phyloP scores from a whole-genome alignment of 2,329 filamentous ascomycete species.

The Coniosporium uncinatum region DNA sequence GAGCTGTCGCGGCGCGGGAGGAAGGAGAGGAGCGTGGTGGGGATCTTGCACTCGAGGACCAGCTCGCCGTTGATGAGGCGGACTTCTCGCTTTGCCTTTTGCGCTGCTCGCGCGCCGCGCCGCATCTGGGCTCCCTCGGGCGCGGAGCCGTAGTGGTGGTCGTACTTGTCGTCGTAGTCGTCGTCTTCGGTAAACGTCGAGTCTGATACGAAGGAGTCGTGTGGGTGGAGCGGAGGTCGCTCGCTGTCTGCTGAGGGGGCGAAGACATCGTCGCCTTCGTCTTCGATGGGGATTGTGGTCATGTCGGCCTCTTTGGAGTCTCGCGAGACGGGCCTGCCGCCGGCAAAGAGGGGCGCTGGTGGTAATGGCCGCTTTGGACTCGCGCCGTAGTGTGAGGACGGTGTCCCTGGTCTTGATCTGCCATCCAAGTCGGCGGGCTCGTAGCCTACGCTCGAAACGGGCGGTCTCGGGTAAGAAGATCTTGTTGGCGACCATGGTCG shows the following conservation, averaged over 20 bases:
- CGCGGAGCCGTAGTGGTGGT: constrained; percentile 77
- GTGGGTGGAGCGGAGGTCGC: constrained; percentile 53
- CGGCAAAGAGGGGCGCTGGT: constrained; percentile 78
- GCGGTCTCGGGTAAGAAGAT: constrained; percentile 55
- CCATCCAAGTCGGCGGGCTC: constrained; percentile 89
- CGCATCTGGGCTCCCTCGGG: constrained; percentile 84
- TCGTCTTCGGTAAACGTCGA: constrained; percentile 55
- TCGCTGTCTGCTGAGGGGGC: constrained; percentile 52
- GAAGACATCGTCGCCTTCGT: constrained; percentile 65
- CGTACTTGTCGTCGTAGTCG: constrained; percentile 51
- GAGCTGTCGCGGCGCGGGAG: constrained; percentile 86
- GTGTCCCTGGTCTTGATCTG: constrained; percentile 83
- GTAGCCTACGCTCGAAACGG: constrained; percentile 66
- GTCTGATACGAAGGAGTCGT: constrained; percentile 56
- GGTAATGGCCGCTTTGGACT: constrained; percentile 85
- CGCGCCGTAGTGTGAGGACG: constrained; percentile 81
- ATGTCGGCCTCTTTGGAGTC: constrained; percentile 46
- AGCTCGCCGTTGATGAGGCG: constrained; percentile 96
- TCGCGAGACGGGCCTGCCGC: constrained; percentile 37
- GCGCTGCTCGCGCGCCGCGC: constrained; percentile 78
- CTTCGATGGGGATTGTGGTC: constrained; percentile 62
- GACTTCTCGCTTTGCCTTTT: constrained; percentile 92
- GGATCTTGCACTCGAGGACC: constrained; percentile 97
- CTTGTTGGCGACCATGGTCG: constrained; percentile 49
- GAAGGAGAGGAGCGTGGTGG: constrained; percentile 97